Percentiles rank a stretch among this genome's conserved stretches.
These are phyloP conservation scores for Wickerhamomyces queroliae DNA, from an alignment of 805 yeast genomes.

Conservation along the genomic window DNA sequence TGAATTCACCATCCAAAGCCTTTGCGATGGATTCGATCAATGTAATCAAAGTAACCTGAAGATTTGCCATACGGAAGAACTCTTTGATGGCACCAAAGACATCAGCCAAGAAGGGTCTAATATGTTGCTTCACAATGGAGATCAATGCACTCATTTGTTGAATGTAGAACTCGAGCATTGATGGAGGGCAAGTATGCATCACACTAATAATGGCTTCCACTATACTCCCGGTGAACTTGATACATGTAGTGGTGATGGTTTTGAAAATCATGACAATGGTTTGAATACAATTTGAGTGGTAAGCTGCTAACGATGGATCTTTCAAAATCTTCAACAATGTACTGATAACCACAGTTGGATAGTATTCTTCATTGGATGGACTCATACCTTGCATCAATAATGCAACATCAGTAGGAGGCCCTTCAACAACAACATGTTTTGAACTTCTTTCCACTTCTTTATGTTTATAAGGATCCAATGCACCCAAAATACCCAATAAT, in stretches of 20 bases:
- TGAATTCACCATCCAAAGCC: slow-evolving; percentile 90
- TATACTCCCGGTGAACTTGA: slow-evolving; percentile 80
- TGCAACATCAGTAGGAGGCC: slow-evolving; percentile 87
- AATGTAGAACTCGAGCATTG: slow-evolving; percentile 81
- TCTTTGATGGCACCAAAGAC: slow-evolving; percentile 73
- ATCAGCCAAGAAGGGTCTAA: slow-evolving; percentile 73
- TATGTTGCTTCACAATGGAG: slow-evolving; percentile 81
- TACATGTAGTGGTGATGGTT: slow-evolving; percentile 82
- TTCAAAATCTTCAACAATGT: slow-evolving; percentile 78
- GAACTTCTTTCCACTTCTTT: slow-evolving; percentile 80
- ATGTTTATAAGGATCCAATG: slow-evolving; percentile 93
- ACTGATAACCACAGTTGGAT: slow-evolving; percentile 89
- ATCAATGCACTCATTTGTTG: slow-evolving; percentile 81
- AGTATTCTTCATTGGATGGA: slow-evolving; percentile 88
- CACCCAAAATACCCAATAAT: slow-evolving; percentile 89
- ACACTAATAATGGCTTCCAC: slow-evolving; percentile 84
- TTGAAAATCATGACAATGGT: slow-evolving; percentile 90
- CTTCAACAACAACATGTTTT: slow-evolving; percentile 50
- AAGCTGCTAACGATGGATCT: slow-evolving; percentile 78
- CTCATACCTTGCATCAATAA: slow-evolving; percentile 90
- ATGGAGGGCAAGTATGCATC: slow-evolving; percentile 74
- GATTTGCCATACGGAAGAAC: slow-evolving; percentile 53
- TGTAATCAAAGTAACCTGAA: slow-evolving; percentile 75
- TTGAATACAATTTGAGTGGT: slow-evolving; percentile 90
- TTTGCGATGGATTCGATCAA: slow-evolving; percentile 79